These are phyloP conservation scores for Phlyctochytrium arcticum DNA, from an alignment of 192 early-diverging fungal genomes.

Conservation along the genomic window DNA sequence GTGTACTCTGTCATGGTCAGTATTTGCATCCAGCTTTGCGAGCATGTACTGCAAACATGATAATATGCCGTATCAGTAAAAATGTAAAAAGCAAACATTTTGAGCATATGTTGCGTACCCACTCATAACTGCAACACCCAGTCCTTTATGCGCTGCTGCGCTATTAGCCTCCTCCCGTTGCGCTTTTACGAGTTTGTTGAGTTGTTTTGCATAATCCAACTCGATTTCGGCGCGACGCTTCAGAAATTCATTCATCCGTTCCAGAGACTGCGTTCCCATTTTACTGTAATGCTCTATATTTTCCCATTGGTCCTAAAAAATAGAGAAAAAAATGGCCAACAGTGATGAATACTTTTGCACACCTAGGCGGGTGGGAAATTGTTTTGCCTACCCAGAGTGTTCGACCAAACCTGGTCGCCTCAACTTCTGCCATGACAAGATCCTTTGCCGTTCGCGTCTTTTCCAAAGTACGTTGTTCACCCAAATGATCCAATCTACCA, in stretches of 20 bases:
- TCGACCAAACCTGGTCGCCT: background rate
- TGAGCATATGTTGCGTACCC: conserved; percentile 8
- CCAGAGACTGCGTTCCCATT: conserved; percentile 24
- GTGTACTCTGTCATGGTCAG: conserved; percentile 32
- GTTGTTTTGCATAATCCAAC: conserved; percentile 25
- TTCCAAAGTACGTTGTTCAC: no score
- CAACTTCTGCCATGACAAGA: no score
- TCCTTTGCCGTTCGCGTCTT: no score
- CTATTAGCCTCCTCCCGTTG: conserved; percentile 30
- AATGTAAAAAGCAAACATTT: background rate
- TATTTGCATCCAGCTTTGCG: conserved; percentile 34
- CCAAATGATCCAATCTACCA: no score
- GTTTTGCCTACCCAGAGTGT: background rate
- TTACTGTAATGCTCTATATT: conserved; percentile 30
- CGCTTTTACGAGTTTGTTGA: conserved; percentile 34
- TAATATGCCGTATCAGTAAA: background rate
- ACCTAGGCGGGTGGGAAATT: no score
- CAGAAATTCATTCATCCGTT: conserved; percentile 41
- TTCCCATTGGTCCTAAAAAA: conserved; percentile 42
- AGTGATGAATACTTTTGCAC: no score
- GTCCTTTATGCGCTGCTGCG: background rate
- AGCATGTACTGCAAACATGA: background rate
- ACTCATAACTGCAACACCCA: conserved; percentile 27
- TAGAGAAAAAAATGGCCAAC: no score
- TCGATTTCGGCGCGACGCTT: conserved; percentile 39